Evolutionary conservation across 768 basidiomycete species (phyloP).

Genomic region (Leucogyrophana mollusca): DNA sequence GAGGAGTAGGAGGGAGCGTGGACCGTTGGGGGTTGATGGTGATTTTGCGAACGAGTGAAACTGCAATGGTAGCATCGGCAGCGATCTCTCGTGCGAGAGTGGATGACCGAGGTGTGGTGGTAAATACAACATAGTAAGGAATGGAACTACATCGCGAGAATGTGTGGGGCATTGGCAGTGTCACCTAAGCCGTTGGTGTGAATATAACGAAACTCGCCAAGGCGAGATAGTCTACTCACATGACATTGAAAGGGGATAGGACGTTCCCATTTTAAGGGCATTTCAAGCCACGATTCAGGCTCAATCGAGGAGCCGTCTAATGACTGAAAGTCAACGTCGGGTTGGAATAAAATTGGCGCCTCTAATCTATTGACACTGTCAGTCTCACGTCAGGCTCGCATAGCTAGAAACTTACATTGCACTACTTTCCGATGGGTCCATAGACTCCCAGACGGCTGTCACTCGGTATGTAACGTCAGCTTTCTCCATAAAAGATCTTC

Average conservation of each 20-base stretch:
- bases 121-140: constrained; percentile 73
- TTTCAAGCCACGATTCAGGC: constrained; percentile 64
- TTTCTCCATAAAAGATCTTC: constrained; percentile 29
- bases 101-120: constrained; percentile 56
- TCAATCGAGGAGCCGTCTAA: constrained; percentile 43
- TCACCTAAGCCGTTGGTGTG: constrained; percentile 43
- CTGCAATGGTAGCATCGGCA: constrained; percentile 67
- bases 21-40: constrained; percentile 44
- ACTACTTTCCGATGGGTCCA: constrained; percentile 39
- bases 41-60: constrained; percentile 62
- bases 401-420: constrained; percentile 44
- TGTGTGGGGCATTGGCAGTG: constrained; percentile 57
- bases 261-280: constrained; percentile 62
- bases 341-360: constrained; percentile 61
- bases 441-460: constrained; percentile 57
- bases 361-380: constrained; percentile 46
- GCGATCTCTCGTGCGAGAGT: constrained; percentile 63
- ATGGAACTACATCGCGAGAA: constrained; percentile 64
- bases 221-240: constrained; percentile 39
- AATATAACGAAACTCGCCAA: background rate
- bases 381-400: constrained; percentile 2
- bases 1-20: constrained; percentile 43
- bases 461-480: constrained; percentile 54
- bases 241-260: constrained; percentile 64
- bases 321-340: constrained; percentile 59